Evolutionary conservation across 176 grass and related monocot species (phyloP).

Genomic region (Elaeis guineensis): DNA sequence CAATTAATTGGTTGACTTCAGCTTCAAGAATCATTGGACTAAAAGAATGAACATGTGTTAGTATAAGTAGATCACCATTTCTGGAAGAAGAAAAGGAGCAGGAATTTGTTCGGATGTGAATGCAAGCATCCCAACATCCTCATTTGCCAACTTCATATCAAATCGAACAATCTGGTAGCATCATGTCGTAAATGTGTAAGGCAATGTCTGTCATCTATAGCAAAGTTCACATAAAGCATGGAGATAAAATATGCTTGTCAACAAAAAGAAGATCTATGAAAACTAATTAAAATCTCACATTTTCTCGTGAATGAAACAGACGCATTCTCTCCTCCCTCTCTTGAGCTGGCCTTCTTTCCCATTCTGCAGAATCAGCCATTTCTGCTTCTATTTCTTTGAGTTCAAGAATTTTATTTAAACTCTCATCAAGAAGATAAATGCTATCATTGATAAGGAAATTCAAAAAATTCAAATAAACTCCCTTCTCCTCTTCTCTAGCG

Average conservation of each 20-base stretch:
- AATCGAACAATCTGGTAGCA: constrained; percentile 72
- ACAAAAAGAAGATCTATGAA: too few species aligned
- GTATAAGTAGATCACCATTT: constrained; percentile 55
- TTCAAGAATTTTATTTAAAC: constrained; percentile 95
- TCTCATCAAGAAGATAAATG: constrained; percentile 98
- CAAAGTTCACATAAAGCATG: too few species aligned
- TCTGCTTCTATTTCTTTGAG: constrained; percentile 97
- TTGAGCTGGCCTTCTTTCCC: constrained; percentile 68
- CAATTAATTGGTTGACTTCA: too few species aligned
- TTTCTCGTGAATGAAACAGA: constrained; percentile 87
- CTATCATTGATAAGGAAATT: constrained; percentile 98
- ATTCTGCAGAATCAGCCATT: constrained; percentile 63
- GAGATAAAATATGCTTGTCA: too few species aligned
- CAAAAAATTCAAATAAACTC: constrained; percentile 90
- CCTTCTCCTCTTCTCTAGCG: constrained; percentile 91
- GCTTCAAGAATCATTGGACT: too few species aligned
- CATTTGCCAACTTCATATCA: constrained; percentile 97
- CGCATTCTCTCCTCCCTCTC: constrained; percentile 89
- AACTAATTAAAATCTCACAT: constrained; percentile 36
- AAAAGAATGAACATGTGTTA: neutral
- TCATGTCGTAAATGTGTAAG: constrained; percentile 7
- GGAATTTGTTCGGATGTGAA: constrained; percentile 99
- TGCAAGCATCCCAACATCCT: constrained; percentile 96
- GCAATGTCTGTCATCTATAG: too few species aligned
- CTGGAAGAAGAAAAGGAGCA: constrained; percentile 82